A percentile compares a stretch with the other conserved stretches of the same genome.
Evolutionary conservation across 345 rosid species (phyloP).

Genomic region (Salix exigua): DNA sequence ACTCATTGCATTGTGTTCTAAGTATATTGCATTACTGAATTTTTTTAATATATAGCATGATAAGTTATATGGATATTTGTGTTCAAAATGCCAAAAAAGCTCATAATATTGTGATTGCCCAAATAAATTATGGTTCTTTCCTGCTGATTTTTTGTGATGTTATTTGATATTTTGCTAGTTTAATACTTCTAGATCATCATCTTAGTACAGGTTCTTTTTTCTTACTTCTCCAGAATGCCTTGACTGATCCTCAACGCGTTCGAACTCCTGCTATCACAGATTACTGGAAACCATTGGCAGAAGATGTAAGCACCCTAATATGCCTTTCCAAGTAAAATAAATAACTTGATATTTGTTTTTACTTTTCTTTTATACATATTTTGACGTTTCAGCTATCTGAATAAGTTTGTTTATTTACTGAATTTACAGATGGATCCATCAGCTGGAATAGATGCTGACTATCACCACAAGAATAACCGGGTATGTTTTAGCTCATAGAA

Average conservation of each 20-base stretch:
- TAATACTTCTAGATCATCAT: neutral
- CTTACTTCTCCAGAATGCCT: slow-evolving; percentile 62
- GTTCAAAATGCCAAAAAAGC: neutral
- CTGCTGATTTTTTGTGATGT: neutral
- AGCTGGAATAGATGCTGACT: slow-evolving; percentile 90
- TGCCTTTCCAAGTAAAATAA: slow-evolving; percentile 2
- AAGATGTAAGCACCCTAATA: slow-evolving; percentile 61
- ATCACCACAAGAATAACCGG: slow-evolving; percentile 89
- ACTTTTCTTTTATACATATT: neutral
- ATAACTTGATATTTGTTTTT: neutral
- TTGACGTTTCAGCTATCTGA: neutral
- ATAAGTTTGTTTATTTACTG: slow-evolving; percentile 8
- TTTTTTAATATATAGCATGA: neutral
- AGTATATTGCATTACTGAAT: neutral
- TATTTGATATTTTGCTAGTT: neutral
- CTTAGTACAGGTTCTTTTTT: slow-evolving; percentile 9
- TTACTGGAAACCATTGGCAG: slow-evolving; percentile 96
- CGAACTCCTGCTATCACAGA: slow-evolving; percentile 80
- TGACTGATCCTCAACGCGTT: slow-evolving; percentile 86
- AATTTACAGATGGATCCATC: slow-evolving; percentile 80
- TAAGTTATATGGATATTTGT: neutral
- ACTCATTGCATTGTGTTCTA: neutral
- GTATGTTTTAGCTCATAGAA: slow-evolving; percentile 28
- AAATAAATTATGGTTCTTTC: neutral
- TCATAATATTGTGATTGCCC: neutral